Conservation (phyloP, 306 rosid species). For the Fragaria vesca region DNA sequence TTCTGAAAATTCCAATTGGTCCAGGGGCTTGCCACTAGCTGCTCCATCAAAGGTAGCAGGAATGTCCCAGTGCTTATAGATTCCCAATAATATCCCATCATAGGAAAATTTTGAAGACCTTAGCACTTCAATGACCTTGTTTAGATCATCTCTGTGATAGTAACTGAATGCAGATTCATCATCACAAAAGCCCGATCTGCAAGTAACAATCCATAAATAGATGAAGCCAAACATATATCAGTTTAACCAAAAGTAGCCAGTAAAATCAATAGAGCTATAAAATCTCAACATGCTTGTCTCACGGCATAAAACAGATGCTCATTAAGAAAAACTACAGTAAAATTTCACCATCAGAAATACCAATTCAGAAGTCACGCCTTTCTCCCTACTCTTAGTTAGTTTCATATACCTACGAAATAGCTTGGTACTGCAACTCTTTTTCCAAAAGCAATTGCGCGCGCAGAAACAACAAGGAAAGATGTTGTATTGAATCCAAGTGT, state of each 20-base stretch:
- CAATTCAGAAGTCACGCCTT: not conserved
- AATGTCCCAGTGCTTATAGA: constrained; percentile 66
- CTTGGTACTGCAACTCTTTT: not conserved
- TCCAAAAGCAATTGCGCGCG: not conserved
- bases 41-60: constrained; percentile 39
- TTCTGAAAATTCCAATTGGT: constrained; percentile 39
- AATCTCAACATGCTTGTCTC: not conserved
- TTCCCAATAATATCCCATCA: constrained; percentile 56
- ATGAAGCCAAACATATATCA: constrained; percentile 21
- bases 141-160: constrained; percentile 78
- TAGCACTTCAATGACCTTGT: constrained; percentile 59
- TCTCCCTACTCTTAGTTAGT: not conserved
- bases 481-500: not conserved
- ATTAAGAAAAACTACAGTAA: not conserved
- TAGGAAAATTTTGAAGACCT: constrained; percentile 56
- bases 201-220: constrained; percentile 35
- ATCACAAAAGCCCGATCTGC: constrained; percentile 80
- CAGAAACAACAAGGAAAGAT: not conserved
- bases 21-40: constrained; percentile 30
- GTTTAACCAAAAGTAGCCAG: not conserved
- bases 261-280: not conserved
- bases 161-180: constrained; percentile 52
- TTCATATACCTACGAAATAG: not conserved
- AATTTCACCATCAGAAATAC: not conserved
- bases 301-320: not conserved